Evolutionary conservation across 2,329 filamentous ascomycete genomes (phyloP).

Genomic region (Coleophoma cylindrospora): DNA sequence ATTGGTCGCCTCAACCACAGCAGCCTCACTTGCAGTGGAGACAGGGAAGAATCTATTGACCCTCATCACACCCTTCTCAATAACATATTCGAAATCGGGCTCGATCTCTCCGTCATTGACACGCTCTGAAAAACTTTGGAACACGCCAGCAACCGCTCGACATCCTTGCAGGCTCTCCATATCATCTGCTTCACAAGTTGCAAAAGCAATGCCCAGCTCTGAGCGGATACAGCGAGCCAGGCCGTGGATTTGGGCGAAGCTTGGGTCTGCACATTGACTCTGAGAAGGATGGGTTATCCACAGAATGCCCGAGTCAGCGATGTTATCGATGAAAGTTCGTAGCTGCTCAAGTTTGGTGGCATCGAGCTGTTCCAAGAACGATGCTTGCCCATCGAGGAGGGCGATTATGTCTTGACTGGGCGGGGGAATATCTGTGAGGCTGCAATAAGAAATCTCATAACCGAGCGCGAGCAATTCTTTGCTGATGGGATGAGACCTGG

Average conservation of each 20-base stretch:
- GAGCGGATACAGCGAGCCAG: slow-evolving; percentile 23
- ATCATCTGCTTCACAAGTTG: slow-evolving; percentile 10
- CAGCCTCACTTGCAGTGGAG: slow-evolving; percentile 6
- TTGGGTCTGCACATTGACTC: slow-evolving; percentile 21
- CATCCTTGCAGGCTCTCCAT: background rate
- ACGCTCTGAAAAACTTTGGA: slow-evolving; percentile 1
- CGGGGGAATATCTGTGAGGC: slow-evolving; percentile 6
- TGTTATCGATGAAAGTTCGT: too few species aligned
- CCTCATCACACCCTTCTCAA: slow-evolving; percentile 13
- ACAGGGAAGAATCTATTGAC: slow-evolving; percentile 13
- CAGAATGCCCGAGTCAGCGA: too few species aligned
- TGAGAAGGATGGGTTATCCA: slow-evolving; percentile 29
- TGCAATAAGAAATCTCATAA: slow-evolving; percentile 4
- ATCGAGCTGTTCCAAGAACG: background rate
- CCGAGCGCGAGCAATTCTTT: slow-evolving; percentile 2
- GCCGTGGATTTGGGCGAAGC: slow-evolving; percentile 26
- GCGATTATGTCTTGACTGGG: slow-evolving; percentile 10
- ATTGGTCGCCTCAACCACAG: background rate
- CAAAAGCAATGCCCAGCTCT: slow-evolving; percentile 8
- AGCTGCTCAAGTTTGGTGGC: too few species aligned
- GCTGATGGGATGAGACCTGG: background rate
- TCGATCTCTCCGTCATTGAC: background rate
- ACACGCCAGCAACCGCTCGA: background rate
- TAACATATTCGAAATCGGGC: slow-evolving; percentile 23
- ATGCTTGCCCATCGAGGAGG: slow-evolving; percentile 4